Conservation (phyloP, 2,329 filamentous ascomycete genomes). For the Tetracladium maxilliforme region DNA sequence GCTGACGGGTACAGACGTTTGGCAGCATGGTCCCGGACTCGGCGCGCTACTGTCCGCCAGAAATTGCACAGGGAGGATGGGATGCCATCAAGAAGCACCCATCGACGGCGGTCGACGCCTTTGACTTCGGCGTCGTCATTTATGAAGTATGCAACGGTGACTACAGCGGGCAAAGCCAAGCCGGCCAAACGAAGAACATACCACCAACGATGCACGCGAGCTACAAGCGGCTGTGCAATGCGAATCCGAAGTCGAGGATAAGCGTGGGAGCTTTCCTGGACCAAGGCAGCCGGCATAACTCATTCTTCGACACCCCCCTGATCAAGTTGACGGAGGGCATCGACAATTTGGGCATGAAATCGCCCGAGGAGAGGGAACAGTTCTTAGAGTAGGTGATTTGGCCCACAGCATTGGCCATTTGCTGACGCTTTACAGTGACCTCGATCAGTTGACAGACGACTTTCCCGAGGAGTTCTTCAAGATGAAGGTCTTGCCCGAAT, state of each 20-base stretch:
- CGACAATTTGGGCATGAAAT: slow-evolving; percentile 83
- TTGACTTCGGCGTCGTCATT: slow-evolving; percentile 70
- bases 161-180: slow-evolving; percentile 63
- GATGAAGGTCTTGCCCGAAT: slow-evolving; percentile 85
- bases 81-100: slow-evolving; percentile 75
- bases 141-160: slow-evolving; percentile 87
- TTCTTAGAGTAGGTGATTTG: slow-evolving; percentile 53
- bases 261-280: slow-evolving; percentile 80
- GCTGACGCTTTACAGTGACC: slow-evolving; percentile 36
- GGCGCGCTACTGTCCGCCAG: slow-evolving; percentile 71
- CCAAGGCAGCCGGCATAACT: slow-evolving; percentile 65
- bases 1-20: slow-evolving; percentile 46
- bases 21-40: slow-evolving; percentile 80
- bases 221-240: slow-evolving; percentile 79
- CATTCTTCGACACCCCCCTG: slow-evolving; percentile 85
- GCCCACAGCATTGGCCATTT: not conserved
- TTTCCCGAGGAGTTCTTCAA: slow-evolving; percentile 98
- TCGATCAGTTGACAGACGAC: slow-evolving; percentile 79
- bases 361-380: slow-evolving; percentile 65
- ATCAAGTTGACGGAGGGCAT: slow-evolving; percentile 89
- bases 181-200: slow-evolving; percentile 73
- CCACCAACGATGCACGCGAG: slow-evolving; percentile 79
- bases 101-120: slow-evolving; percentile 71
- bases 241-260: slow-evolving; percentile 77
- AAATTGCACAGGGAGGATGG: slow-evolving; percentile 86